Base-by-base conservation (phyloP, 192 early-diverging fungal species). In the Geranomyces michiganensis region DNA sequence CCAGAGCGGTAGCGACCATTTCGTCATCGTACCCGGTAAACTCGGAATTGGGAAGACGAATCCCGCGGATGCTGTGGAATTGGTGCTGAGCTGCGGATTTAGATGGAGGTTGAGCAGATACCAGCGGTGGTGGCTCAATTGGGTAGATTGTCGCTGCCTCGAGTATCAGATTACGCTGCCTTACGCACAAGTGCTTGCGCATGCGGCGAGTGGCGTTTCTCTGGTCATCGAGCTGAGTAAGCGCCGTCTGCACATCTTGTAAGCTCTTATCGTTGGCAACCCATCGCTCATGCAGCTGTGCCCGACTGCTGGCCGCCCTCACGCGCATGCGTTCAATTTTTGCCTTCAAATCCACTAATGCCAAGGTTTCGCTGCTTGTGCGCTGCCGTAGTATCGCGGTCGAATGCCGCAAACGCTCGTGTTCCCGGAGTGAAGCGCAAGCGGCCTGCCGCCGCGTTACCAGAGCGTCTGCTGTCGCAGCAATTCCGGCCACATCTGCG, bases 1-100 rank as follows among this genome's bases (percentile, higher is more conserved):
- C 93, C 0, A 94, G 60, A 0, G 89, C 91, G 8, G 89, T 90
- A 0, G 91, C 82, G 19, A 91, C 78, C 1, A 61, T 22, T 1
- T 93, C 92, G 19, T 92, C 81, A 45, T 79, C 72, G 32, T 55
- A 36, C 6, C 74, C 73, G 62, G 44, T 33, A 63, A 74, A 82
- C 45, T 82, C 75, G 5, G 81, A 82, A 59, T 82, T 53, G 3
- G 81, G 77, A 0, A 82, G 73, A 31, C 56, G 62, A 47, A 82
- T 48, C 8, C 73, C 75, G 1, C 75, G 67, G 27, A 82, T 82
- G 48, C 76, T 53, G 15, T 53, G 51, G 7, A 53, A 26, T 27
- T 31, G 22, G 41, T 56, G 12, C 43, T 71, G 22, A 14, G 27
- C 24, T 10, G 27, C 62, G 4, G 32, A 1, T n/a, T 19, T 56